These are phyloP conservation scores for Hippophae rhamnoides DNA, from an alignment of 306 rosid genomes.

Conservation along the genomic window DNA sequence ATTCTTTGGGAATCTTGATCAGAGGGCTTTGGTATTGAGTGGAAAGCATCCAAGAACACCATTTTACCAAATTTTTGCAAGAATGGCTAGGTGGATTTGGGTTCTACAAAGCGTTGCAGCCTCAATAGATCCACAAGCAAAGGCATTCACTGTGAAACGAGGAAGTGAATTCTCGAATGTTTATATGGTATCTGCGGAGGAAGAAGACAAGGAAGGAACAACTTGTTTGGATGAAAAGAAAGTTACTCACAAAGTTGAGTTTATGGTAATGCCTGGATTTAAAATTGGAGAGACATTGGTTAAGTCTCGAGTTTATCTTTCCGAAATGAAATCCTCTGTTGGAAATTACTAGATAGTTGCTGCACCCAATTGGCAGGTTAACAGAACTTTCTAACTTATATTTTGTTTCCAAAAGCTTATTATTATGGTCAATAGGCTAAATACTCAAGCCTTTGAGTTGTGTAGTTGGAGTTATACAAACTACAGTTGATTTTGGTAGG, in stretches of 20 bases:
- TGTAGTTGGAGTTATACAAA: slow-evolving; percentile 16
- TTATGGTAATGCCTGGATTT: slow-evolving; percentile 82
- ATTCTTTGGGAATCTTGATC: slow-evolving; percentile 70
- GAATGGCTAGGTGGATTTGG: slow-evolving; percentile 84
- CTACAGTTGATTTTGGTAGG: slow-evolving; percentile 19
- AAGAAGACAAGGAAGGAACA: slow-evolving; percentile 21
- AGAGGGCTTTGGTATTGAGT: slow-evolving; percentile 37
- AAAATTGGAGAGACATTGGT: slow-evolving; percentile 38
- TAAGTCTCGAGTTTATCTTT: slow-evolving; percentile 61
- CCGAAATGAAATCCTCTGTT: slow-evolving; percentile 11
- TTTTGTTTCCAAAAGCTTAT: slow-evolving; percentile 21
- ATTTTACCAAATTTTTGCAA: slow-evolving; percentile 68
- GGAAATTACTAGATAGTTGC: neutral
- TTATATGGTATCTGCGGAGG: slow-evolving; percentile 60
- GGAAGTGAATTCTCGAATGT: slow-evolving; percentile 43
- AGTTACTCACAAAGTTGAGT: slow-evolving; percentile 35
- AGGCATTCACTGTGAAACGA: slow-evolving; percentile 40
- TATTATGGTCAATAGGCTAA: neutral
- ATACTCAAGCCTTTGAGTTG: slow-evolving; percentile 2
- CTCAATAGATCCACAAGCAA: slow-evolving; percentile 45
- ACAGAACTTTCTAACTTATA: slow-evolving; percentile 17
- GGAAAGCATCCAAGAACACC: slow-evolving; percentile 76
- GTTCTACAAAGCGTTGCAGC: slow-evolving; percentile 43
- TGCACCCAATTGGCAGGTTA: slow-evolving; percentile 30
- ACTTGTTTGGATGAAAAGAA: slow-evolving; percentile 10